Evolutionary conservation across 345 rosid species (phyloP), one percentile per base, ranked within the genome.

Genomic region (Ricinus communis): DNA sequence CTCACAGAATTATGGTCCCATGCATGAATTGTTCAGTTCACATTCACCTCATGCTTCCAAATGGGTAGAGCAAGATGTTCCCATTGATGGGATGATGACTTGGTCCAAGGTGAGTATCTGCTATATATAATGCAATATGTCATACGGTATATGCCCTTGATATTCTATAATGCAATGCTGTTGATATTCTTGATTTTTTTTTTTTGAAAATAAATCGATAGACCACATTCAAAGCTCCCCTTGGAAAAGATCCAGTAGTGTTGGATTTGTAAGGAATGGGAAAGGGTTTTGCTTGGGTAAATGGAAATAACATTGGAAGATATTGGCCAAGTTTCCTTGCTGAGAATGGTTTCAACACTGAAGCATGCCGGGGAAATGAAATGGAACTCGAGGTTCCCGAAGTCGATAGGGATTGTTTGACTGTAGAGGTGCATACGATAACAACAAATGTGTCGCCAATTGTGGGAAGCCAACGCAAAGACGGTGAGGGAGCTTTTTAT

Each of bases 391-490:
- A n/a, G n/a, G n/a, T n/a, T n/a, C n/a, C n/a, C n/a, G n/a, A n/a
- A n/a, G n/a, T n/a, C n/a, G n/a, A n/a, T n/a, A n/a, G n/a, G n/a
- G n/a, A n/a, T n/a, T n/a, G n/a, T n/a, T n/a, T n/a, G 70, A 72
- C 31, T 72, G 65, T 24, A 68, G 70, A 8, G 76, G 70, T 7
- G 3, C 70, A 12, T 72, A 72, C 15, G 25, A 46, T 1, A 56
- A 55, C 14, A 72, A 55, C 56, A 72, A 72, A 4, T 72, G 76
- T 45, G 57, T 72, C 13, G 77, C 73, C 16, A 84, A 85, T 50
- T 89, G 94, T 19, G 90, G 91, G 12, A 56, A 85, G 67, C 84
- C 93, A 33, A 76, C 83, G 27, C 91, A 88, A 66, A 82, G 88
- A 82, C 83, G 84, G 84, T 87, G 76, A 68, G 27, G 1, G 2